Base-by-base conservation (phyloP, 1,284 basidiomycete genomes). In the Tylopilus sp. region DNA sequence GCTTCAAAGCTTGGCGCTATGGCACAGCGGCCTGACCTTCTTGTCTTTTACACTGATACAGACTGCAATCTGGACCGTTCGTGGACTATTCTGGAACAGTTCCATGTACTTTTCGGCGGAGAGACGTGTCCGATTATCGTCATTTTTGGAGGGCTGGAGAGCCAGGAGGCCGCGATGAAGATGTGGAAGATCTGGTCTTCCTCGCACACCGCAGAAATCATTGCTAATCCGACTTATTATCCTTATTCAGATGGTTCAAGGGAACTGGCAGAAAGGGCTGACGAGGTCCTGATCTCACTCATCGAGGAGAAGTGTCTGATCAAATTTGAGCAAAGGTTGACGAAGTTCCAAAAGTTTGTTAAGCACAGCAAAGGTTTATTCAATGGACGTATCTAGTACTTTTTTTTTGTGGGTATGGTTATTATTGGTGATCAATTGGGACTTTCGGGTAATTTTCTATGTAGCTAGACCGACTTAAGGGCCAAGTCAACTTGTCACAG, bases 141-240 rank as follows among this genome's bases (percentile, higher is more conserved):
- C 52, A 69, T 76, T 59, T 73, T 74, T 54, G 57, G 57, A 59
- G 75, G 73, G 19, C 61, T 77, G 29, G 58, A 66, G 41, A 61
- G 39, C 52, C 60, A 39, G 13, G 72, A 66, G 41, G 63, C 63
- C 32, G 73, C 75, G 32, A 54, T 26, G 0, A 57, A 66, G 52
- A 60, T 32, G 55, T 77, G 75, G 73, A 59, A 39, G 44, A 12
- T 57, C 16, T 52, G 74, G 44, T 71, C 67, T 12, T 67, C 64
- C 32, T 64, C 65, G 2, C 61, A 58, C 32, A 22, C 22, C 16
- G 62, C 62, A 15, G 58, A 65, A 24, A 66, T 74, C 52, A 60
- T 71, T 12, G 73, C 72, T 52, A 59, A 24, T 44, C 74, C 74
- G 10, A 74, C 70, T 16, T 76, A 67, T 38, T 77, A 69, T 51